Base-by-base conservation (phyloP, 768 basidiomycete genomes). In the Tulasnella sp. region DNA sequence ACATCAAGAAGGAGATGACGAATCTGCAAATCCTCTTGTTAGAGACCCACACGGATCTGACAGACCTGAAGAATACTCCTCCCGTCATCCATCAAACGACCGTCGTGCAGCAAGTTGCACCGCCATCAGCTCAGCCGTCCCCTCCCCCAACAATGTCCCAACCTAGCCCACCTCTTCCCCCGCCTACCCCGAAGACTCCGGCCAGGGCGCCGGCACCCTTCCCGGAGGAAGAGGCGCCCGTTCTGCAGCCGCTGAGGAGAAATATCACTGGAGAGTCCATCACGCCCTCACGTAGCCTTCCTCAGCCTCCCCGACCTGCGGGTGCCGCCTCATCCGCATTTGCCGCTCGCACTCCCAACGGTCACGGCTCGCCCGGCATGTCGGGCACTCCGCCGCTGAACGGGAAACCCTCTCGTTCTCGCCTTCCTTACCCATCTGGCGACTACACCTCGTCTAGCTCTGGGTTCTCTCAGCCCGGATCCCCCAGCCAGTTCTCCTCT, bases 381-480 rank as follows among this genome's bases (percentile, higher is more conserved):
- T 24, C 38, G 19, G 14, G 34, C 74, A 75, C 40, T 19, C 78
- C 78, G 19, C 71, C 78, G 14, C 34, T 71, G 42, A 39, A 74
- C n/a, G 38, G 31, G 21, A 80, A 78, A 24, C 68, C 80, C 5
- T 87, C 87, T 1, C 84, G 87, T 8, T 91, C 90, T 44, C 89
- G 93, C 46, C 86, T 94, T 21, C 93, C 94, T 34, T 95, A 95
- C 81, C 94, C 94, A 24, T 91, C 91, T 3, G 94, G 94, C 4
- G 94, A 96, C 82, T 95, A 96, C 80, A 87, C 93, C 7, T 90
- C 91, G 14, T 92, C 92, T 83, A 84, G 16, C 78, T 80, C 58
- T 82, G 82, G 80, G 71, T 76, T 83, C 76, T 87, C 84, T 77
- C 88, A 3, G 87, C 91, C 3, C 84, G 91, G n/a, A 88, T 84